Conservation (phyloP, 1,284 basidiomycete species). For the Trametes hirsuta region DNA sequence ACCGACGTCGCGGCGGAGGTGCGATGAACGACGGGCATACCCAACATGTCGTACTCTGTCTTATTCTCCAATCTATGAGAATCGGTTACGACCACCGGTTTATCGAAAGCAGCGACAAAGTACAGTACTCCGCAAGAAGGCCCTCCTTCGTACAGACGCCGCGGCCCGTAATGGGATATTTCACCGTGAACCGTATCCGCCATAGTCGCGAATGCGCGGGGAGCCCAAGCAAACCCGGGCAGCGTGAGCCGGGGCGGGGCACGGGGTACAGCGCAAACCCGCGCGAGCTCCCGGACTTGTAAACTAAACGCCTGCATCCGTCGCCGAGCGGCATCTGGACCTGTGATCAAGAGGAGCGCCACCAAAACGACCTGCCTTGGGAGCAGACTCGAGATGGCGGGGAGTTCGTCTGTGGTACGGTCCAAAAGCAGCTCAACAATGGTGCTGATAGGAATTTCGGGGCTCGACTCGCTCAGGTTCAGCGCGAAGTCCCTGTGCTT, state of each 20-base stretch:
- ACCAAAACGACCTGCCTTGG: not conserved
- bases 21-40: too few relatives aligned
- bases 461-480: too few relatives aligned
- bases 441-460: too few relatives aligned
- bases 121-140: not conserved
- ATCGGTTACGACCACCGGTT: not conserved
- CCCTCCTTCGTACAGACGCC: slow-evolving; percentile 8
- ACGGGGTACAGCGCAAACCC: not conserved
- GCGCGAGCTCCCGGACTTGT: not conserved
- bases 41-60: too few relatives aligned
- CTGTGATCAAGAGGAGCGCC: not conserved
- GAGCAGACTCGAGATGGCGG: slow-evolving; percentile 14
- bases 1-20: too few relatives aligned
- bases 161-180: not conserved
- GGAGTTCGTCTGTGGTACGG: slow-evolving; percentile 17
- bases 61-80: too few relatives aligned
- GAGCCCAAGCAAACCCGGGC: slow-evolving; percentile 1
- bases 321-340: not conserved
- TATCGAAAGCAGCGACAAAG: not conserved
- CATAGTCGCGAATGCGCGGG: not conserved
- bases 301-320: not conserved
- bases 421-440: too few relatives aligned
- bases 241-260: not conserved
- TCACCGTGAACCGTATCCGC: not conserved
- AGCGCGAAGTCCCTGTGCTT: too few relatives aligned